These are phyloP conservation scores for Dryas integrifolia DNA, from an alignment of 331 rosid genomes.

Conservation along the genomic window DNA sequence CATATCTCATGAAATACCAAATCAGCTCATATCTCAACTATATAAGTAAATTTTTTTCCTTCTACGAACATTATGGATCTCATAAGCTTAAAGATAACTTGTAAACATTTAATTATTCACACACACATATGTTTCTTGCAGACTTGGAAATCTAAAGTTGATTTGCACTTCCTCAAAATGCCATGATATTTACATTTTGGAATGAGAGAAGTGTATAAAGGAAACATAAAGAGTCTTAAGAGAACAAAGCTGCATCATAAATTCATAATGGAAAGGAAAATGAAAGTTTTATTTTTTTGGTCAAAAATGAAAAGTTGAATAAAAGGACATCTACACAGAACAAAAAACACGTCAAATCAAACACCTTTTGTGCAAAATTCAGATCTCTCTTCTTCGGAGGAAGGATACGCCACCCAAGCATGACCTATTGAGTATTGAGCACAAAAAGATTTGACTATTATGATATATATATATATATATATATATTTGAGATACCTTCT, in stretches of 20 bases:
- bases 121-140: background rate
- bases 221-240: background rate
- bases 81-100: background rate
- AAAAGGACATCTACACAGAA: background rate
- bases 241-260: too few species aligned
- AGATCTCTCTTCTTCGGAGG: background rate
- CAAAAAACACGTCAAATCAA: constrained; percentile 25
- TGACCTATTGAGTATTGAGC: too few species aligned
- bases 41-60: too few species aligned
- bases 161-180: background rate
- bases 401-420: background rate
- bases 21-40: too few species aligned
- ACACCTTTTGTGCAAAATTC: background rate
- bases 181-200: background rate
- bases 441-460: too few species aligned
- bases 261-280: background rate
- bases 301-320: background rate
- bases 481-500: too few species aligned
- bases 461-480: too few species aligned
- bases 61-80: too few species aligned
- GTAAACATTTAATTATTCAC: background rate
- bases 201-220: background rate
- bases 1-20: too few species aligned
- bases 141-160: constrained; percentile 1
- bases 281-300: background rate